These are phyloP conservation scores for Podaxis sp. DNA, from an alignment of 768 basidiomycete genomes.

Conservation along the genomic window DNA sequence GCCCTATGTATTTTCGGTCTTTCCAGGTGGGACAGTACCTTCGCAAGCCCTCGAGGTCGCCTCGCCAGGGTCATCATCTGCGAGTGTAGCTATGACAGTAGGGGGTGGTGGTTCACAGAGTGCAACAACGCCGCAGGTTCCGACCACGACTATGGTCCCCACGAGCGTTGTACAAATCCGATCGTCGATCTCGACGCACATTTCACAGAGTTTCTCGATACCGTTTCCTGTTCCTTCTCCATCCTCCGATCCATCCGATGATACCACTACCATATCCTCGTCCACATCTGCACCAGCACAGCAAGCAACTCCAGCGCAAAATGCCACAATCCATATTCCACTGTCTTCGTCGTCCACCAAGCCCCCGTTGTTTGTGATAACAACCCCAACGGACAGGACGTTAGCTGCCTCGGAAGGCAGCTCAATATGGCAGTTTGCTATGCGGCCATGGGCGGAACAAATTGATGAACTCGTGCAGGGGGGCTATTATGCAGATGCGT, in stretches of 20 bases:
- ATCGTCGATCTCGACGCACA: constrained; percentile 63
- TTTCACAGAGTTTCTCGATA: constrained; percentile 50
- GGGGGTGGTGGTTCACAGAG: neutral
- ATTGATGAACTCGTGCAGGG: constrained; percentile 77
- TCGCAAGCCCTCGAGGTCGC: constrained; percentile 24
- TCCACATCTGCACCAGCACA: constrained; percentile 18
- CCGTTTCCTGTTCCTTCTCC: constrained; percentile 55
- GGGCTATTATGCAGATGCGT: constrained; percentile 73
- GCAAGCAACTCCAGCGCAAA: constrained; percentile 20
- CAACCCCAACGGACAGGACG: constrained; percentile 73
- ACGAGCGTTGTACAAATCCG: constrained; percentile 67
- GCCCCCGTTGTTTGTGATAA: constrained; percentile 59
- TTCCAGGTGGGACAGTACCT: constrained; percentile 65
- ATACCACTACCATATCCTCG: constrained; percentile 21
- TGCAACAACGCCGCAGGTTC: constrained; percentile 21
- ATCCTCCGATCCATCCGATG: constrained; percentile 19
- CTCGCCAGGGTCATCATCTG: neutral
- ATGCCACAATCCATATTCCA: constrained; percentile 63
- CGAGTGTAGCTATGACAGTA: constrained; percentile 10
- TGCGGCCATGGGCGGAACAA: constrained; percentile 77
- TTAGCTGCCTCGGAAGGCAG: constrained; percentile 68
- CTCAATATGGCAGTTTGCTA: constrained; percentile 70
- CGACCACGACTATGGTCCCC: constrained; percentile 42
- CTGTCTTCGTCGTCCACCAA: constrained; percentile 51
- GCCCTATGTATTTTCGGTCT: constrained; percentile 75